Percentiles rank a stretch among this genome's conserved stretches.
phyloP scores from a whole-genome alignment of 371 early-diverging fungal genomes.

The Actinomortierella ambigua region DNA sequence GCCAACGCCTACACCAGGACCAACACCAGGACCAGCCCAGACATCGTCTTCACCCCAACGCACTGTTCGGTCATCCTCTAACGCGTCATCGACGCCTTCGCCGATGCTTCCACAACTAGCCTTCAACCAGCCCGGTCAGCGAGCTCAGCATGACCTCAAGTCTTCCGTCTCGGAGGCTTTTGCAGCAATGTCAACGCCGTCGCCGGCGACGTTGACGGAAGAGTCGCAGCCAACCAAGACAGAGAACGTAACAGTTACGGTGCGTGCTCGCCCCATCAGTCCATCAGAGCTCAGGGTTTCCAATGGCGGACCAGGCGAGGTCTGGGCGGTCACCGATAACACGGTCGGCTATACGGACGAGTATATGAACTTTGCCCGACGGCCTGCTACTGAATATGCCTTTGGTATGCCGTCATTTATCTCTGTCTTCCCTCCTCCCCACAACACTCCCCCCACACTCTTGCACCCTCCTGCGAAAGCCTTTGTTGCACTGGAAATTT shows the following conservation, averaged over 20 bases:
- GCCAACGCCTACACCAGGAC: conserved; percentile 18
- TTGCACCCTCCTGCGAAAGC: too few relatives aligned
- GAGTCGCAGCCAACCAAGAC: conserved; percentile 15
- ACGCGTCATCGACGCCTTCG: conserved; percentile 10
- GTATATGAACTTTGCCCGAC: conserved; percentile 23
- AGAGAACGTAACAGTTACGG: conserved; percentile 45
- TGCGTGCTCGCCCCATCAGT: conserved; percentile 40
- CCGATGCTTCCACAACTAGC: conserved; percentile 19
- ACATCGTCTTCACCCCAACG: neutral
- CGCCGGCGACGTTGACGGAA: neutral
- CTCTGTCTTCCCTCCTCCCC: neutral
- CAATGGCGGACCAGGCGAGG: conserved; percentile 27
- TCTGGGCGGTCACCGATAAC: conserved; percentile 31
- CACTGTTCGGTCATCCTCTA: neutral
- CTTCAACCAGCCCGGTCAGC: conserved; percentile 5
- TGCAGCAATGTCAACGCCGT: neutral
- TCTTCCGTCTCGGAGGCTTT: conserved; percentile 2
- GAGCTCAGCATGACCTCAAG: neutral
- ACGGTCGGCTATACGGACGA: conserved; percentile 33
- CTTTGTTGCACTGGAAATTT: too few relatives aligned
- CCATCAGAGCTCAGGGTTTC: conserved; percentile 36
- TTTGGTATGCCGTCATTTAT: conserved; percentile 19
- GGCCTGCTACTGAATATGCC: conserved; percentile 27
- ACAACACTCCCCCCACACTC: too few relatives aligned
- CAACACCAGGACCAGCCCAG: conserved; percentile 12